Percentiles rank a stretch among this genome's conserved stretches.
These are phyloP conservation scores for Ensete glaucum DNA, from an alignment of 176 grass and related monocot species.

Conservation along the genomic window DNA sequence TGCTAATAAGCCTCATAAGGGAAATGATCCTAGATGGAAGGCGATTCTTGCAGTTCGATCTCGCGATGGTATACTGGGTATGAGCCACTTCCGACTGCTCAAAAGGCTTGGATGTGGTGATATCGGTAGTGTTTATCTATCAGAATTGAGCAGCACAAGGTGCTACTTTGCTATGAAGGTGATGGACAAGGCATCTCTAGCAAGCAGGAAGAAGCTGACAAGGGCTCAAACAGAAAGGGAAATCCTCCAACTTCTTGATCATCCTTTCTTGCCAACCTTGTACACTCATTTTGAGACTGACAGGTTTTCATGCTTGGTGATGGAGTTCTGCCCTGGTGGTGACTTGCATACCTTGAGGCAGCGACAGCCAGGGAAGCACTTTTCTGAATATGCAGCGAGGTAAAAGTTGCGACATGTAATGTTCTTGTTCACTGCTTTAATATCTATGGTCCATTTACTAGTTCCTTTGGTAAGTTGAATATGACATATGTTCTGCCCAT, in stretches of 20 bases:
- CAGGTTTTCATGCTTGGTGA: constrained; percentile 60
- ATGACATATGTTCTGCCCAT: no score
- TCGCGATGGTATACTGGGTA: constrained; percentile 62
- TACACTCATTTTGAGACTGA: constrained; percentile 18
- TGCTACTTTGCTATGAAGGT: constrained; percentile 99
- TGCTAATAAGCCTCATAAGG: constrained; percentile 87
- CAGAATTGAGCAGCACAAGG: constrained; percentile 77
- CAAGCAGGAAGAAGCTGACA: constrained; percentile 19
- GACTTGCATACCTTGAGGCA: constrained; percentile 71
- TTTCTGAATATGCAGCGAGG: constrained; percentile 18
- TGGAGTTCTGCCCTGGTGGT: constrained; percentile 95
- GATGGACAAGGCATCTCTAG: constrained; percentile 15
- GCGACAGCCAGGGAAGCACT: constrained; percentile 16
- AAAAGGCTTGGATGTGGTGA: constrained; percentile 86
- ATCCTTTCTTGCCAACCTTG: constrained; percentile 16
- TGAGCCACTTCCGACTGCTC: constrained; percentile 92
- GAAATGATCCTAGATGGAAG: constrained; percentile 86
- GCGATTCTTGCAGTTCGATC: constrained; percentile 74
- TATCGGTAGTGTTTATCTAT: constrained; percentile 91
- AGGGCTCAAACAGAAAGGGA: constrained; percentile 14
- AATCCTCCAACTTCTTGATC: constrained; percentile 13
- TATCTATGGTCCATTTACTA: background rate
- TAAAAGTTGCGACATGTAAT: background rate
- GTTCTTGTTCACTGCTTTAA: background rate
- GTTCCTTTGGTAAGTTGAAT: background rate